These are phyloP conservation scores for Dacryopinax primogenitus DNA, from an alignment of 768 basidiomycete genomes.

Conservation along the genomic window DNA sequence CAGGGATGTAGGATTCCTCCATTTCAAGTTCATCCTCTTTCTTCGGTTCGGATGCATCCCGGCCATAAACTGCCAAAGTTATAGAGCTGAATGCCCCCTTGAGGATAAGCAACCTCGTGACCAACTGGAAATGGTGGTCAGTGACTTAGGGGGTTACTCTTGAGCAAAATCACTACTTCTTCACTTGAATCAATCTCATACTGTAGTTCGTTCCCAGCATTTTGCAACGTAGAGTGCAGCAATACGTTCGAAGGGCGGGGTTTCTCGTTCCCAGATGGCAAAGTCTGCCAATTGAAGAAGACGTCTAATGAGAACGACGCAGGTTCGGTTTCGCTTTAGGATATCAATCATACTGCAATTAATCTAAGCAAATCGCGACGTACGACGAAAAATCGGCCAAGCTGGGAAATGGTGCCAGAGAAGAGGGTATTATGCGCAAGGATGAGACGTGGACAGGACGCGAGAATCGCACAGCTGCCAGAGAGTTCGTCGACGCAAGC, in stretches of 20 bases:
- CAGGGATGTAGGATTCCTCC: not conserved
- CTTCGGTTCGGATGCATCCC: conserved; percentile 37
- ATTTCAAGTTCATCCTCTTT: not conserved
- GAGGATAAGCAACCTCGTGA: conserved; percentile 64
- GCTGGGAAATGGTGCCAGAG: not conserved
- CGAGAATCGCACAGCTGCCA: not conserved
- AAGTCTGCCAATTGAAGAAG: conserved; percentile 8
- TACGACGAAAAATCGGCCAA: not conserved
- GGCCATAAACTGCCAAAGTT: conserved; percentile 51
- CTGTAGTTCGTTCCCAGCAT: not conserved
- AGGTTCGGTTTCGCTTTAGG: not conserved
- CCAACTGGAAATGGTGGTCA: not conserved
- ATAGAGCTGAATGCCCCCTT: conserved; percentile 57
- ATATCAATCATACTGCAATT: not conserved
- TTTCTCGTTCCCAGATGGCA: not conserved
- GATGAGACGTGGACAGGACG: conserved; percentile 16
- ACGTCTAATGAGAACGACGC: not conserved
- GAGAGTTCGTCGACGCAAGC: not conserved
- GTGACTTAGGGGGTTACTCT: not conserved
- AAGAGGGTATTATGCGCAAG: conserved; percentile 13
- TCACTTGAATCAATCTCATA: not conserved
- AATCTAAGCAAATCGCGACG: not conserved
- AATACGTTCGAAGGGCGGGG: not conserved
- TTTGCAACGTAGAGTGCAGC: not conserved
- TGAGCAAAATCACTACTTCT: not conserved